Conservation (phyloP, 2,329 filamentous ascomycete species). For the Plenodomus biglobosus region DNA sequence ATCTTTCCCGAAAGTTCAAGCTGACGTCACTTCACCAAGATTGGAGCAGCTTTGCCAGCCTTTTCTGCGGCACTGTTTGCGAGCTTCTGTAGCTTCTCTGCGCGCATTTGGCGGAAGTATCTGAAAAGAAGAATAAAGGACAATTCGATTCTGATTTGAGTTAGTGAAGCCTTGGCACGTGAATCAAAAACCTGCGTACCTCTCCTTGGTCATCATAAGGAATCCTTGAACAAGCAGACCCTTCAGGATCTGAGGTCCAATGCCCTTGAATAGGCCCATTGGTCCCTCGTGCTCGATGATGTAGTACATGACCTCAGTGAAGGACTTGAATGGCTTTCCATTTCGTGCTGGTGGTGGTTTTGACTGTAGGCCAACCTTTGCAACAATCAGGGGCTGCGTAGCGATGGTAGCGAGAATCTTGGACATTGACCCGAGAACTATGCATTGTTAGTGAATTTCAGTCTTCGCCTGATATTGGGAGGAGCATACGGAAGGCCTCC, state of each 20-base stretch:
- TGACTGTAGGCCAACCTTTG: slow-evolving; percentile 94
- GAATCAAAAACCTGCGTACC: slow-evolving; percentile 54
- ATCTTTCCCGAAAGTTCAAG: neutral
- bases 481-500: slow-evolving; percentile 84
- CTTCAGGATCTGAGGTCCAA: slow-evolving; percentile 90
- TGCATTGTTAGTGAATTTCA: slow-evolving; percentile 10
- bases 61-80: slow-evolving; percentile 65
- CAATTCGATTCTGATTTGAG: slow-evolving; percentile 71
- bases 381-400: slow-evolving; percentile 95
- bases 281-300: slow-evolving; percentile 86
- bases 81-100: slow-evolving; percentile 68
- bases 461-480: neutral
- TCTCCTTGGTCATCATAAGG: slow-evolving; percentile 98
- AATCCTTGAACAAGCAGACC: slow-evolving; percentile 92
- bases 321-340: slow-evolving; percentile 91
- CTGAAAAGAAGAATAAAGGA: slow-evolving; percentile 83
- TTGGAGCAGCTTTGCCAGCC: slow-evolving; percentile 37
- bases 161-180: slow-evolving; percentile 6
- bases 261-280: slow-evolving; percentile 90
- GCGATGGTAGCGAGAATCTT: slow-evolving; percentile 88
- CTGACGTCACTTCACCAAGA: slow-evolving; percentile 33
- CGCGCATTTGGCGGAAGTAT: slow-evolving; percentile 71
- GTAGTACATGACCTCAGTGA: slow-evolving; percentile 91
- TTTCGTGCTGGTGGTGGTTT: slow-evolving; percentile 80
- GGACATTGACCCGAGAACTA: slow-evolving; percentile 88